phyloP scores from a whole-genome alignment of 2,329 filamentous ascomycete genomes.

The Tolypocladium endophyticum region DNA sequence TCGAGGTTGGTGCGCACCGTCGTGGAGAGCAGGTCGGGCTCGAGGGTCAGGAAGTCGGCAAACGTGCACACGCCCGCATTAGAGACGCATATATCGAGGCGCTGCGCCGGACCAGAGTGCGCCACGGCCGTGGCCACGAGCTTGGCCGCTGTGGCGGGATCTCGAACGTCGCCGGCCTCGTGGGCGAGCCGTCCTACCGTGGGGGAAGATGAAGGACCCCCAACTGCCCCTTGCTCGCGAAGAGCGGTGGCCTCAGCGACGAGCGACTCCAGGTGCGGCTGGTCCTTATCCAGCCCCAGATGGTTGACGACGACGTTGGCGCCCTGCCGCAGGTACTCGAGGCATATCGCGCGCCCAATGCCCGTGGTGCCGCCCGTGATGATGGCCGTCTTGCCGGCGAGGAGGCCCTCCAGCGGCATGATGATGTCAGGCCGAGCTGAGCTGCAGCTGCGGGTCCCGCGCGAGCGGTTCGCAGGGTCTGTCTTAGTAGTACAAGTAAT shows the following conservation, averaged over 20 bases:
- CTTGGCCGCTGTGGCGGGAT: conserved; percentile 57
- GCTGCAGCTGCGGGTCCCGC: background rate
- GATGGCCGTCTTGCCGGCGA: conserved; percentile 67
- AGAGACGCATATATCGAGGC: conserved; percentile 70
- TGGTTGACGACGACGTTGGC: conserved; percentile 75
- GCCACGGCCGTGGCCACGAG: conserved; percentile 58
- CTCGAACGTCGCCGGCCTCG: conserved; percentile 66
- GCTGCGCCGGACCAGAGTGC: conserved; percentile 38
- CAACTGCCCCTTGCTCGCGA: background rate
- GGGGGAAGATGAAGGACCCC: background rate
- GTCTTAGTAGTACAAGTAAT: background rate
- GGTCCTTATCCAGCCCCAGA: conserved; percentile 47
- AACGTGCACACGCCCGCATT: conserved; percentile 88
- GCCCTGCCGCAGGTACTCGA: conserved; percentile 69
- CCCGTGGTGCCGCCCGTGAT: conserved; percentile 82
- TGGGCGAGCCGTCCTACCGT: conserved; percentile 49
- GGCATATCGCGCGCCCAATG: conserved; percentile 75
- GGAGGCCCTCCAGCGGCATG: conserved; percentile 43
- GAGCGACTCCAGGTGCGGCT: conserved; percentile 40
- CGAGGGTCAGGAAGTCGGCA: conserved; percentile 70
- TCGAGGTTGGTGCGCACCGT: conserved; percentile 75
- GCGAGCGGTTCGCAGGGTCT: background rate
- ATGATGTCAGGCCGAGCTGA: background rate
- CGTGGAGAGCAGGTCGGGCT: conserved; percentile 56
- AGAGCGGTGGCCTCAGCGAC: conserved; percentile 39